These are phyloP conservation scores for Glycyrrhiza uralensis DNA, from an alignment of 306 rosid species.

Conservation along the genomic window DNA sequence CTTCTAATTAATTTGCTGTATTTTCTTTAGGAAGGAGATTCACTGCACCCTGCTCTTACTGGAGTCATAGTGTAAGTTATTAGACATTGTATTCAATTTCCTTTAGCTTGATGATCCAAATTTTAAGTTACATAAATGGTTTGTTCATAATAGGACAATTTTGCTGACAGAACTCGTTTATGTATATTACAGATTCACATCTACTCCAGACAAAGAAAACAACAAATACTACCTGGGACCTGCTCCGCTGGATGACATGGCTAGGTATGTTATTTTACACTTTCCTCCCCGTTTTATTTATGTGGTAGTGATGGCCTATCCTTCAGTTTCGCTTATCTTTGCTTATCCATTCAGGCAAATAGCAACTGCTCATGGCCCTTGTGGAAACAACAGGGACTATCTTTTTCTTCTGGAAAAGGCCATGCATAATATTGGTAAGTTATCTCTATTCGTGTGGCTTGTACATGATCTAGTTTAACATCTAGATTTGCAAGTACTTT, in stretches of 20 bases:
- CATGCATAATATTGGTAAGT: constrained; percentile 75
- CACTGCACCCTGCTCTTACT: constrained; percentile 51
- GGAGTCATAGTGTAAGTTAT: constrained; percentile 78
- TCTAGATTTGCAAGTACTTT: neutral
- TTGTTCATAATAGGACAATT: neutral
- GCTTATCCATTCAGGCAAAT: constrained; percentile 67
- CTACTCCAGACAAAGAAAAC: constrained; percentile 85
- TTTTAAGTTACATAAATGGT: neutral
- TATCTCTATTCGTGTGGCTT: neutral
- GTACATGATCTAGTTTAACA: neutral
- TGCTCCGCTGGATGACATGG: constrained; percentile 89
- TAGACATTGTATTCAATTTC: neutral
- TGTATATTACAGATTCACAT: constrained; percentile 67
- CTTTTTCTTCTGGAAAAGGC: constrained; percentile 82
- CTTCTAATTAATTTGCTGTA: neutral
- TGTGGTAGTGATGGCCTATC: neutral
- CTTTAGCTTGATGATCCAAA: neutral
- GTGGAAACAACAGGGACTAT: constrained; percentile 88
- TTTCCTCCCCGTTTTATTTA: neutral
- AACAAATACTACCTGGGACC: constrained; percentile 95
- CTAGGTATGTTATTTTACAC: constrained; percentile 47
- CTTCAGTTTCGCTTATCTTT: neutral
- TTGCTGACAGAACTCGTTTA: constrained; percentile 12
- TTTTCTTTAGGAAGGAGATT: constrained; percentile 56
- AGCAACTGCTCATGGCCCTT: constrained; percentile 95